Evolutionary conservation across 352 stramenopile genomes (phyloP).

Genomic region (Pythium sp.): DNA sequence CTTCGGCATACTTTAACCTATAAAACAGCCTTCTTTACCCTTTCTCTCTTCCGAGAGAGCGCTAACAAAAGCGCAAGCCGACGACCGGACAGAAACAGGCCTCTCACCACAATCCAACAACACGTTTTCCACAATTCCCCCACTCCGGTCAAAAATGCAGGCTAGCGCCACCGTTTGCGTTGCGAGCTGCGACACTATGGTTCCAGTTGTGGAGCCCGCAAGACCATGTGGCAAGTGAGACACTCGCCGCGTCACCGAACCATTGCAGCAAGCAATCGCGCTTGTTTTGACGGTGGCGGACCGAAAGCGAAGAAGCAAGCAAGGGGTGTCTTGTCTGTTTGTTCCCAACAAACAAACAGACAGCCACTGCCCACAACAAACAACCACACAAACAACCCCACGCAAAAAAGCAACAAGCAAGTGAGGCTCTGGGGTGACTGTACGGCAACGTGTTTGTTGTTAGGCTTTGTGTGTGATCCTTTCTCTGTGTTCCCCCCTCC

Average conservation of each 20-base stretch:
- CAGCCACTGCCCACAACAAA: neutral
- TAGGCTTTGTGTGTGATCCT: neutral
- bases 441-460: neutral
- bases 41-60: neutral
- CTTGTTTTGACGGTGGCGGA: neutral
- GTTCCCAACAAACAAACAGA: neutral
- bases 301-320: neutral
- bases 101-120: neutral
- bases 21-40: too few species aligned
- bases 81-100: neutral
- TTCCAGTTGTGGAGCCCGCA: neutral
- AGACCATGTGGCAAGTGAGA: neutral
- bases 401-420: constrained; percentile 2
- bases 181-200: neutral
- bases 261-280: neutral
- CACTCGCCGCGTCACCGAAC: neutral
- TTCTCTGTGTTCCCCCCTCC: constrained; percentile 1
- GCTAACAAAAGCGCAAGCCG: neutral
- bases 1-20: too few species aligned
- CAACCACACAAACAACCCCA: neutral
- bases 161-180: neutral
- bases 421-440: neutral
- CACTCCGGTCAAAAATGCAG: neutral
- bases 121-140: neutral
- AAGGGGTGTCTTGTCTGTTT: neutral